These are phyloP conservation scores for Asterionellopsis glacialis DNA, from an alignment of 108 stramenopile genomes.

Conservation along the genomic window DNA sequence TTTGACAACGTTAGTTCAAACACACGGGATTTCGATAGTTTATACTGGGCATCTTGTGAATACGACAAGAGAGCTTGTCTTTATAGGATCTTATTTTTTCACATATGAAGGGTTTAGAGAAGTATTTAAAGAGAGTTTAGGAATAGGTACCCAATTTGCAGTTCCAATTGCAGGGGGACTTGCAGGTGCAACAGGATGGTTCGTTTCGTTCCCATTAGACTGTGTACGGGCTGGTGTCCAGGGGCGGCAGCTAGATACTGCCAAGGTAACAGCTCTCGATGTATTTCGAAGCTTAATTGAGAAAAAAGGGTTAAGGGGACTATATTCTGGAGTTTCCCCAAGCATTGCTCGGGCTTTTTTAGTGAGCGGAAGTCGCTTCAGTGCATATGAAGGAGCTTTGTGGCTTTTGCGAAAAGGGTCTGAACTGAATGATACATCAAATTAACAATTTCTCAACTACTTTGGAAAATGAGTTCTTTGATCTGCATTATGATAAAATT, in stretches of 20 bases:
- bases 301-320: slow-evolving; percentile 65
- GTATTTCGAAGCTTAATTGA: slow-evolving; percentile 40
- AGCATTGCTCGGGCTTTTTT: slow-evolving; percentile 83
- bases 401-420: slow-evolving; percentile 56
- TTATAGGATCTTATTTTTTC: slow-evolving; percentile 84
- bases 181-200: slow-evolving; percentile 83
- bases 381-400: slow-evolving; percentile 82
- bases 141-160: slow-evolving; percentile 10
- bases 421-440: neutral
- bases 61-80: slow-evolving; percentile 75
- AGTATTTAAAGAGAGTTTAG: slow-evolving; percentile 4
- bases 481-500: too few relatives aligned
- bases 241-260: slow-evolving; percentile 40
- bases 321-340: slow-evolving; percentile 83
- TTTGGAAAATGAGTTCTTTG: too few relatives aligned
- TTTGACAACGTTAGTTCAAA: slow-evolving; percentile 43
- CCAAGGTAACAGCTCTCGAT: slow-evolving; percentile 35
- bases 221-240: slow-evolving; percentile 85
- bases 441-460: neutral
- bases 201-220: slow-evolving; percentile 86
- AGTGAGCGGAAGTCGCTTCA: slow-evolving; percentile 85
- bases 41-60: slow-evolving; percentile 86
- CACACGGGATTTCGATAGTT: slow-evolving; percentile 53
- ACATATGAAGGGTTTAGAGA: slow-evolving; percentile 81
- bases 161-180: slow-evolving; percentile 84